Conservation (phyloP, 2,329 filamentous ascomycete genomes). For the Talaromyces funiculosus region DNA sequence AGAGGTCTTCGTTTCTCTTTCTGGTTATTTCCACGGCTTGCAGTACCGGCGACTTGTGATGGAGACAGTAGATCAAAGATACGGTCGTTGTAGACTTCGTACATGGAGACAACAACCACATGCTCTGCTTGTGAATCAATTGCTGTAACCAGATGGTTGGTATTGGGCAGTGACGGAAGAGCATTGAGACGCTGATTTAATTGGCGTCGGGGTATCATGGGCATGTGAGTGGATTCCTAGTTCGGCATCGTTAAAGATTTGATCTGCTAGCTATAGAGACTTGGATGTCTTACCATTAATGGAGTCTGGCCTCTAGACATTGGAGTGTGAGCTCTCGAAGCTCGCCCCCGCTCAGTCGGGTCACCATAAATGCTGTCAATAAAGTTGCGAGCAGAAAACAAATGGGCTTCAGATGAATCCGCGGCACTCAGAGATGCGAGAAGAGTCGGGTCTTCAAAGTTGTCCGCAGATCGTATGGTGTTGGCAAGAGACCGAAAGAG, state of each 20-base stretch:
- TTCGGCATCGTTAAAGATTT: not conserved
- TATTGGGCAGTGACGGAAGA: constrained; percentile 67
- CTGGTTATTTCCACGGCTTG: constrained; percentile 42
- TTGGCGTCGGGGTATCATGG: constrained; percentile 52
- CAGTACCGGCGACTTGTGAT: constrained; percentile 37
- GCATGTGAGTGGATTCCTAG: constrained; percentile 38
- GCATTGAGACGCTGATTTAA: constrained; percentile 64
- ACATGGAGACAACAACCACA: constrained; percentile 89
- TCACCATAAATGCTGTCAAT: constrained; percentile 75
- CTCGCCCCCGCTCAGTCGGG: constrained; percentile 50
- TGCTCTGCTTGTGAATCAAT: constrained; percentile 70
- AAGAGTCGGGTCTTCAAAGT: constrained; percentile 51
- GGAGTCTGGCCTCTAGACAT: constrained; percentile 48
- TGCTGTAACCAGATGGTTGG: constrained; percentile 63
- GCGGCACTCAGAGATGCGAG: constrained; percentile 69
- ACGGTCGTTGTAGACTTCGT: constrained; percentile 97
- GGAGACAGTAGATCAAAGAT: constrained; percentile 86
- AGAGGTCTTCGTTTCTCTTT: constrained; percentile 75
- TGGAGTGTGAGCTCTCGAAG: constrained; percentile 63
- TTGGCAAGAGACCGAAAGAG: constrained; percentile 75
- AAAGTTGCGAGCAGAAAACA: constrained; percentile 69
- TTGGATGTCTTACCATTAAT: constrained; percentile 34
- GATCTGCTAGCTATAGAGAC: not conserved
- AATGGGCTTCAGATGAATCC: constrained; percentile 73
- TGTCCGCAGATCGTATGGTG: constrained; percentile 60